These are phyloP conservation scores for Rhizophlyctis rosea DNA, from an alignment of 192 early-diverging fungal species.

Conservation along the genomic window DNA sequence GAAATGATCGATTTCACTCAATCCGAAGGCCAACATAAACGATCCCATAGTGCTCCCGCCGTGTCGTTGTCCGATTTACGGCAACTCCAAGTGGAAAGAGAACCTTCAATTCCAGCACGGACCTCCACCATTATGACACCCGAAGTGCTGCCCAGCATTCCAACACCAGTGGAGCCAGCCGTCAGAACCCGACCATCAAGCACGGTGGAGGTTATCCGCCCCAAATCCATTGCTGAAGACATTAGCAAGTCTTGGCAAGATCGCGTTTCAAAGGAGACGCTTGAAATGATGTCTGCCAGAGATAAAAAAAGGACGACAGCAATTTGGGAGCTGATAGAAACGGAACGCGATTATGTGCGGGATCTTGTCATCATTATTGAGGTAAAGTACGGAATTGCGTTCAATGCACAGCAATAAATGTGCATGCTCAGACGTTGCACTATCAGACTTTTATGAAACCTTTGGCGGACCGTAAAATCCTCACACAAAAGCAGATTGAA, in stretches of 20 bases:
- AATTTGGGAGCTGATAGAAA: constrained; percentile 47
- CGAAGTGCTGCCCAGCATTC: too few relatives aligned
- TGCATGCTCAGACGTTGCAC: too few relatives aligned
- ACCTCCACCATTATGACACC: too few relatives aligned
- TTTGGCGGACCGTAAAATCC: constrained; percentile 31
- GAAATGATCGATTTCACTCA: too few relatives aligned
- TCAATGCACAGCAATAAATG: too few relatives aligned
- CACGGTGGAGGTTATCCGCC: too few relatives aligned
- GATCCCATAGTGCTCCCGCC: constrained; percentile 14
- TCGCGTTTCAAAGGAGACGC: constrained; percentile 10
- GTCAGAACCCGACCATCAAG: too few relatives aligned
- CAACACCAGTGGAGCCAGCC: too few relatives aligned
- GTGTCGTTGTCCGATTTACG: not conserved
- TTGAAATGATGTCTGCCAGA: constrained; percentile 22
- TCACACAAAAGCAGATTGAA: constrained; percentile 33
- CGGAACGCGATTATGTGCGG: constrained; percentile 52
- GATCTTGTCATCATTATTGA: constrained; percentile 52
- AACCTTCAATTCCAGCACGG: too few relatives aligned
- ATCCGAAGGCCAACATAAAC: too few relatives aligned
- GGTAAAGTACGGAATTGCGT: constrained; percentile 11
- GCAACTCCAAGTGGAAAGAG: too few relatives aligned
- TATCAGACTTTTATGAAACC: constrained; percentile 51
- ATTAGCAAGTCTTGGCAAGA: constrained; percentile 39
- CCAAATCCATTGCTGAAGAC: too few relatives aligned
- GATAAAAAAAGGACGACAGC: constrained; percentile 41